Percentiles rank a stretch among this genome's conserved stretches.
Conservation (phyloP, 495 filamentous ascomycete genomes). For the Xanthoparmelia taractica region DNA sequence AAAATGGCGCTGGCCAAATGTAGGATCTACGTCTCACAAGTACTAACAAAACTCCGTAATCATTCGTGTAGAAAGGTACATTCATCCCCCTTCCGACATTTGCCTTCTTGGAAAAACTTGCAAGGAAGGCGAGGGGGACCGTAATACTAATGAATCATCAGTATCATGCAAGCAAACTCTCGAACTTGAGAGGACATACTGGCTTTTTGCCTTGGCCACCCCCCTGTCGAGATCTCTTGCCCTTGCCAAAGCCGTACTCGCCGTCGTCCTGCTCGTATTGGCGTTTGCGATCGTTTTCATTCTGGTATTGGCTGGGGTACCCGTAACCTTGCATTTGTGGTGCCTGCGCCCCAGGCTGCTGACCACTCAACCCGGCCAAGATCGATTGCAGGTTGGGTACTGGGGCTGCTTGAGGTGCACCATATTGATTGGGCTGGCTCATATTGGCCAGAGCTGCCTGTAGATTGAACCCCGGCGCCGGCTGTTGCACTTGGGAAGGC, state of each 20-base stretch:
- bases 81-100: slow-evolving; percentile 74
- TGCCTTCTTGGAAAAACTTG: slow-evolving; percentile 68
- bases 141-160: slow-evolving; percentile 15
- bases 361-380: slow-evolving; percentile 21
- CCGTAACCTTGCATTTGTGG: slow-evolving; percentile 23
- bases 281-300: slow-evolving; percentile 27
- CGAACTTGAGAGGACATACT: not conserved
- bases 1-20: slow-evolving; percentile 1
- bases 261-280: slow-evolving; percentile 23
- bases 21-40: not conserved
- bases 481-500: slow-evolving; percentile 25
- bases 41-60: not conserved
- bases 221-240: slow-evolving; percentile 17
- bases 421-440: slow-evolving; percentile 19
- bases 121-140: slow-evolving; percentile 47
- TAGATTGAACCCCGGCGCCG: slow-evolving; percentile 19
- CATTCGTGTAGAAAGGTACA: slow-evolving; percentile 69
- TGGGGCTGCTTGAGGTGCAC: slow-evolving; percentile 9
- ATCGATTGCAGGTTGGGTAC: slow-evolving; percentile 23
- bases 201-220: slow-evolving; percentile 21
- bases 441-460: slow-evolving; percentile 25
- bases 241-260: slow-evolving; percentile 24
- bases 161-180: not conserved
- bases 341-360: slow-evolving; percentile 18
- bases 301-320: slow-evolving; percentile 20